Percentiles rank a stretch among this genome's conserved stretches.
Conservation (phyloP, 208 protist genomes). For the Leptomonas pyrrhocoris region DNA sequence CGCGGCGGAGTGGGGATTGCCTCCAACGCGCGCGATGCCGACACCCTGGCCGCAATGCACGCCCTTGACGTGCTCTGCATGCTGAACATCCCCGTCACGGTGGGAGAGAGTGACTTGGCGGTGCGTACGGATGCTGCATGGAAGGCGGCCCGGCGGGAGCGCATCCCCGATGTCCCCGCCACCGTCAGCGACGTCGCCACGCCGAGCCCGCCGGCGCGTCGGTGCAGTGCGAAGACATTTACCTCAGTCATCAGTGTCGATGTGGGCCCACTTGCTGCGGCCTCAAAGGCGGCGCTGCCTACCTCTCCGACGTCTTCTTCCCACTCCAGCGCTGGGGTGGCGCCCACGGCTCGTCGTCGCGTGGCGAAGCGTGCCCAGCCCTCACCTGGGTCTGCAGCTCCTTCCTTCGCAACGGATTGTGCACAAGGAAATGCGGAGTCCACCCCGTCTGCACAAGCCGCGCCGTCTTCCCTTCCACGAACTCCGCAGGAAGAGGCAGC, state of each 20-base stretch:
- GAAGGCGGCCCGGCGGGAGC: slow-evolving; percentile 25
- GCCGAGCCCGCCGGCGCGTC: slow-evolving; percentile 48
- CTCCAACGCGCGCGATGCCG: slow-evolving; percentile 47
- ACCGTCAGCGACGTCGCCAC: slow-evolving; percentile 4
- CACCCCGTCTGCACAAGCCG: neutral
- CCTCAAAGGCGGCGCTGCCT: neutral
- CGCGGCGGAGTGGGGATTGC: slow-evolving; percentile 84
- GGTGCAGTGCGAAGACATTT: slow-evolving; percentile 22
- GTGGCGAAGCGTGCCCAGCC: slow-evolving; percentile 34
- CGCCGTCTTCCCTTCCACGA: neutral
- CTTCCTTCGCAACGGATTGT: neutral
- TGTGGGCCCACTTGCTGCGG: neutral
- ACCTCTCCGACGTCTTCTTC: neutral
- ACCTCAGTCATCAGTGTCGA: slow-evolving; percentile 4
- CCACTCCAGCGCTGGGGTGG: too few species aligned
- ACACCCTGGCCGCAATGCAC: slow-evolving; percentile 82
- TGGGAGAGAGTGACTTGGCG: neutral
- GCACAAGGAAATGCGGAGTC: neutral
- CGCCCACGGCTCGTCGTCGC: slow-evolving; percentile 9
- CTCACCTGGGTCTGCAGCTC: slow-evolving; percentile 3
- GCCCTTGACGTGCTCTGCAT: slow-evolving; percentile 72
- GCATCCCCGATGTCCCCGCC: slow-evolving; percentile 15
- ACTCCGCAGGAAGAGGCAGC: neutral
- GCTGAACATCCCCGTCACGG: slow-evolving; percentile 49
- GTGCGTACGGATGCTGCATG: slow-evolving; percentile 15